phyloP scores from a whole-genome alignment of 208 protist species.

The Acanthamoeba healyi region DNA sequence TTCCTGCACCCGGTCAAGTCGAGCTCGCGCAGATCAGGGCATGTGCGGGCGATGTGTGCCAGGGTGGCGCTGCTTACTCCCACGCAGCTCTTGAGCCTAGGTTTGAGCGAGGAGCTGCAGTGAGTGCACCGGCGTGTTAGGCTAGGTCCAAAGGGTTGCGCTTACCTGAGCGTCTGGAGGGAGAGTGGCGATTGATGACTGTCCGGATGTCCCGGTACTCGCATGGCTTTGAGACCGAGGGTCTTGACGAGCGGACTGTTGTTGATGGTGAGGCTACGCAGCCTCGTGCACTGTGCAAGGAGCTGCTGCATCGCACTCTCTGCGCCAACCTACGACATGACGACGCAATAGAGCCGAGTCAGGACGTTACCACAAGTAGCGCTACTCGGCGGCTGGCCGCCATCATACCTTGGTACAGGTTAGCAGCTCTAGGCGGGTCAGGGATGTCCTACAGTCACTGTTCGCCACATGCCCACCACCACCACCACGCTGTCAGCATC shows the following conservation, averaged over 20 bases:
- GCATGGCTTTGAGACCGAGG: background rate
- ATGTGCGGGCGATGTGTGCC: background rate
- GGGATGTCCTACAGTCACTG: constrained; percentile 2
- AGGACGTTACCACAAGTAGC: background rate
- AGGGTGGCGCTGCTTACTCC: constrained; percentile 19
- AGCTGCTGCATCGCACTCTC: background rate
- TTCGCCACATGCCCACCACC: background rate
- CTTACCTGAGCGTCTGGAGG: background rate
- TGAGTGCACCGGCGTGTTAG: background rate
- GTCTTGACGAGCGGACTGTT: constrained; percentile 1
- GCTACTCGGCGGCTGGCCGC: too few relatives aligned
- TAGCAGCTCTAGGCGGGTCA: constrained; percentile 20
- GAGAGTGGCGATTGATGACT: background rate
- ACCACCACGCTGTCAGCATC: background rate
- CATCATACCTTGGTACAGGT: background rate
- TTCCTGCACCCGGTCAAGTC: constrained; percentile 18
- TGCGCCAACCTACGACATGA: background rate
- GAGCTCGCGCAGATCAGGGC: constrained; percentile 8
- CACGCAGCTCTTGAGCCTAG: background rate
- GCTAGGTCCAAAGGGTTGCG: background rate
- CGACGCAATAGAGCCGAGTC: background rate
- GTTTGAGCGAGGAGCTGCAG: background rate
- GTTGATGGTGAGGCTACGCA: background rate
- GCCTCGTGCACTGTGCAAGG: background rate
- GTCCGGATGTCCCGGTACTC: background rate